Conservation (phyloP, 1,139 yeast species). For the Diutina pseudorugosa region DNA sequence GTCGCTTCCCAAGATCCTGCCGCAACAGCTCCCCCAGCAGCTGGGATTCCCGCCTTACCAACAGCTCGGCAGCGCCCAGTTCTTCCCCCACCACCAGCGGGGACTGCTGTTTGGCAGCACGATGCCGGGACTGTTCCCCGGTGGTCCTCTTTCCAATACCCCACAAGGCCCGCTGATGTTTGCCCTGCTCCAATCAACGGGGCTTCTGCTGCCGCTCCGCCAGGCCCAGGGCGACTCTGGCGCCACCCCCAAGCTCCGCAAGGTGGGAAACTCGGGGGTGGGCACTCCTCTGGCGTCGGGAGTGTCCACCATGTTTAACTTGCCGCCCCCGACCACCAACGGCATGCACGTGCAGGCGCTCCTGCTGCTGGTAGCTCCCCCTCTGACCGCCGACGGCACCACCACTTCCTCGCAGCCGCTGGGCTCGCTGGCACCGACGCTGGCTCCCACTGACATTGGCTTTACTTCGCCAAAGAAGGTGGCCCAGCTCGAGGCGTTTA, state of each 20-base stretch:
- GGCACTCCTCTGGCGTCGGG: not conserved
- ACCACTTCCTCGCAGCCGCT: not conserved
- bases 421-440: not conserved
- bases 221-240: conserved; percentile 6
- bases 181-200: not conserved
- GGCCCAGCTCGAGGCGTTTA: conserved; percentile 64
- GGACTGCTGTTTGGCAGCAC: not conserved
- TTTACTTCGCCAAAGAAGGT: conserved; percentile 44
- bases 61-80: not conserved
- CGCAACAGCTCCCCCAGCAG: not conserved
- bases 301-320: conserved; percentile 13
- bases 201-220: not conserved
- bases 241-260: conserved; percentile 26
- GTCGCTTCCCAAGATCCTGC: conserved; percentile 3
- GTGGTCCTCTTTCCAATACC: not conserved
- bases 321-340: conserved; percentile 15
- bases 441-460: conserved; percentile 23
- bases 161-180: conserved; percentile 1
- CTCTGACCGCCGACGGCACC: not conserved
- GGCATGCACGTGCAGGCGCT: not conserved
- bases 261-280: conserved; percentile 11
- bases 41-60: not conserved
- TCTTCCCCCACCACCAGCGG: conserved; percentile 2
- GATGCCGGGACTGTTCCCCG: conserved; percentile 3
- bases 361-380: not conserved